Conservation (phyloP, 345 rosid genomes). For the Eucalyptus viminalis region DNA sequence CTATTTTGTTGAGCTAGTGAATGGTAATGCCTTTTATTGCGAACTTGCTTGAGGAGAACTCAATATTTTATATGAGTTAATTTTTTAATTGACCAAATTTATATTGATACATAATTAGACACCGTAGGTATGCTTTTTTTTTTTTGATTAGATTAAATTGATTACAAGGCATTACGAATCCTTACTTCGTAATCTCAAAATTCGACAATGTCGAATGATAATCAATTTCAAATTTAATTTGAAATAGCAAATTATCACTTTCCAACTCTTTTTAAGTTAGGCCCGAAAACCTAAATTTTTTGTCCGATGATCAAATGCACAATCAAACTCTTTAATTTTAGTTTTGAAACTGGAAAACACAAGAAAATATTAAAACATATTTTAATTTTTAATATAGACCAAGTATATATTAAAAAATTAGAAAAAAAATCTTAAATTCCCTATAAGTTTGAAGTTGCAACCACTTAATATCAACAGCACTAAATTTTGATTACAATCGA, state of each 20-base stretch:
- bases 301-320: background rate
- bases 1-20: background rate
- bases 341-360: background rate
- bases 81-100: no score
- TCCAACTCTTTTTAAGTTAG: background rate
- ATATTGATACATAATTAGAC: background rate
- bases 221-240: background rate
- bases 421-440: background rate
- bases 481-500: fast-evolving
- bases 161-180: background rate
- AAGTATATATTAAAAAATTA: background rate
- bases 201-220: background rate
- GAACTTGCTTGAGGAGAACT: background rate
- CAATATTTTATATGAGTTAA: background rate
- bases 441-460: background rate
- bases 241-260: background rate
- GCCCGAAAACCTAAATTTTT: background rate
- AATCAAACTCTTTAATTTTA: background rate
- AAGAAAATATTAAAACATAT: background rate
- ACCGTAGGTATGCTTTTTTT: background rate
- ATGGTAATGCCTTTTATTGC: background rate
- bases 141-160: background rate
- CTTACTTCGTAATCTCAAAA: background rate
- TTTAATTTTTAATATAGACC: background rate
- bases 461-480: fast-evolving